A percentile compares a stretch with the other conserved stretches of the same genome.
Evolutionary conservation across 1,284 basidiomycete species (phyloP).

Genomic region (Heliocybe sulcata): DNA sequence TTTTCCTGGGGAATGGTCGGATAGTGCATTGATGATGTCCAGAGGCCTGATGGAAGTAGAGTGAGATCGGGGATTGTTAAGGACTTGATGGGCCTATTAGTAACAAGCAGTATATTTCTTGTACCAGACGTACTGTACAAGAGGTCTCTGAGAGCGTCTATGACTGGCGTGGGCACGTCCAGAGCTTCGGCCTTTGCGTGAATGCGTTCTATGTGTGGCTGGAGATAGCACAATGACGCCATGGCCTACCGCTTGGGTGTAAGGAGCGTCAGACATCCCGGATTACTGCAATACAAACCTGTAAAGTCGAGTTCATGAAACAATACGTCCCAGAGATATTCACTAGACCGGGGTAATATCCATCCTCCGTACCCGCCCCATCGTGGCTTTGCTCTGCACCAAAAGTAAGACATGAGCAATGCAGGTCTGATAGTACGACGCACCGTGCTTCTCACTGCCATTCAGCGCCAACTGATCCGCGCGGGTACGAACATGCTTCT

Average conservation of each 20-base stretch:
- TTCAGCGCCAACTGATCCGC: constrained; percentile 39
- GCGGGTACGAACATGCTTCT: constrained; percentile 41
- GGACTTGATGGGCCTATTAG: constrained; percentile 33
- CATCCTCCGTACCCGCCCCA: constrained; percentile 24
- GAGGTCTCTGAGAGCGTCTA: constrained; percentile 68
- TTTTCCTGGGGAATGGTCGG: constrained; percentile 42
- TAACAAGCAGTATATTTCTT: constrained; percentile 10
- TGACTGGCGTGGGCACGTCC: constrained; percentile 77
- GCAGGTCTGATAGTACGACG: not conserved
- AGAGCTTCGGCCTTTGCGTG: constrained; percentile 66
- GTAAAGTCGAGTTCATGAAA: constrained; percentile 91
- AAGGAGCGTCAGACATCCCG: constrained; percentile 3
- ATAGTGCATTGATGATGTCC: constrained; percentile 65
- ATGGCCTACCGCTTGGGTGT: constrained; percentile 50
- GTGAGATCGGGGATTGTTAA: constrained; percentile 62
- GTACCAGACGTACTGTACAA: constrained; percentile 44
- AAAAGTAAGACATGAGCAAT: not conserved
- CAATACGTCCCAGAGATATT: constrained; percentile 94
- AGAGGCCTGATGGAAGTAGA: constrained; percentile 62
- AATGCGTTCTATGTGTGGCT: constrained; percentile 66
- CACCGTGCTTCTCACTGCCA: constrained; percentile 5
- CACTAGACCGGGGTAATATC: constrained; percentile 79
- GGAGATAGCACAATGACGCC: constrained; percentile 74
- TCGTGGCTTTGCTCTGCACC: not conserved
- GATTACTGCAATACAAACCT: constrained; percentile 40